A percentile compares a stretch with the other conserved stretches of the same genome.
These are phyloP conservation scores for Kurtzmaniella fragi DNA, from an alignment of 805 yeast genomes.

Conservation along the genomic window DNA sequence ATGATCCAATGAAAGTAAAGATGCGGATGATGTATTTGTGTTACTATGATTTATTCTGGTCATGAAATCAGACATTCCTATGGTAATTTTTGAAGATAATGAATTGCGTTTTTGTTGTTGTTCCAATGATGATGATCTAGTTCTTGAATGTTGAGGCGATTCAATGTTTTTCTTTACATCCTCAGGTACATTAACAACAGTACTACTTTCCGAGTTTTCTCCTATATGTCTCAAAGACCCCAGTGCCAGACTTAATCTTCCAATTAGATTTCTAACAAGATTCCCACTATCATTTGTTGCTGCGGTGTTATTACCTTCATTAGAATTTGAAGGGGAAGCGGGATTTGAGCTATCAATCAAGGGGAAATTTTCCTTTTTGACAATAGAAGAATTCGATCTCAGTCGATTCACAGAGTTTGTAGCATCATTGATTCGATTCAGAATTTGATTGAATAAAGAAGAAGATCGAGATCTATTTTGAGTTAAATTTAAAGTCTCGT, in stretches of 20 bases:
- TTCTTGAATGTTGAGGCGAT: constrained; percentile 34
- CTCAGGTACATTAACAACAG: background rate
- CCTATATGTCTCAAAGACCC: constrained; percentile 5
- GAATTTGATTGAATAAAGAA: constrained; percentile 33
- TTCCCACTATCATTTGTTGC: too few species aligned
- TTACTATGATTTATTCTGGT: constrained; percentile 28
- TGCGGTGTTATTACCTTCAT: constrained; percentile 1
- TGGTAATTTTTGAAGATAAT: constrained; percentile 33
- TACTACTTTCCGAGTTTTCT: background rate
- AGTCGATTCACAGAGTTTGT: constrained; percentile 20
- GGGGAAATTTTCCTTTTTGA: constrained; percentile 23
- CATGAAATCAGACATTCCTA: constrained; percentile 40
- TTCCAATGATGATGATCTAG: constrained; percentile 35
- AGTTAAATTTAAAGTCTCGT: constrained; percentile 5
- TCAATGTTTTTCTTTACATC: constrained; percentile 11
- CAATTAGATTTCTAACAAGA: constrained; percentile 31
- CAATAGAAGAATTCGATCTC: constrained; percentile 27
- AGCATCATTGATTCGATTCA: constrained; percentile 26
- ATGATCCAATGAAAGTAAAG: constrained; percentile 1
- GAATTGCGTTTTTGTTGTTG: constrained; percentile 22
- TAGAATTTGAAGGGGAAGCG: constrained; percentile 6
- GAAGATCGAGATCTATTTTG: constrained; percentile 30
- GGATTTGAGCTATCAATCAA: constrained; percentile 10
- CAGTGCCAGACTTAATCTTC: constrained; percentile 27
- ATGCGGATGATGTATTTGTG: constrained; percentile 6